Base-by-base conservation (phyloP, 2,329 filamentous ascomycete species). In the Chaetothyriales sp. region DNA sequence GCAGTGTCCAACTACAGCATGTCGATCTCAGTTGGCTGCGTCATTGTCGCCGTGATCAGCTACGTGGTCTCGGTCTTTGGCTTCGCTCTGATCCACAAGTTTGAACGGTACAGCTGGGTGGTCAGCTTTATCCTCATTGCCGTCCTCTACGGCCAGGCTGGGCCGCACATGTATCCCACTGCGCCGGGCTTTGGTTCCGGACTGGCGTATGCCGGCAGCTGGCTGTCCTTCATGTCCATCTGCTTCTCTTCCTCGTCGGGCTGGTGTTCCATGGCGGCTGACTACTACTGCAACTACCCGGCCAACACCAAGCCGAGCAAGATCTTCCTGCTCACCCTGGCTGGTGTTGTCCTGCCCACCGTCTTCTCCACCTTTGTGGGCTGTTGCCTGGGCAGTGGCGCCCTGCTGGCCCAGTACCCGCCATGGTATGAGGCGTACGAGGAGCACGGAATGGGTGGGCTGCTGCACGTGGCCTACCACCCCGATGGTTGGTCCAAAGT, bases 401-500 rank as follows among this genome's bases (percentile, higher is more conserved):
- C 65, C 2, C 55, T 66, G 50, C 55, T 62, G 47, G 62, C 59
- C 46, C 60, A 62, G n/a, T 62, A 62, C 28, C 55, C 49, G 10
- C 57, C 55, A 20, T 59, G 61, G 54, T 60, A 67, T 47, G 70
- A 69, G 61, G 58, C 64, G 25, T 58, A 63, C 1, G 64, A 66
- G 1, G 70, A 73, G 56, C 63, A 72, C 44, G 70, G 69, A 10
- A 64, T 76, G 1, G 73, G 73, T 18, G 72, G 70, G 52, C 63
- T 75, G 3, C 66, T 76, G 53, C 62, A 68, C 20, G 64, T 66
- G 43, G 66, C 70, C 58, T 68, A 71, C 18, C 65, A 72, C 53
- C 73, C 73, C 1, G 55, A 63, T 6, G 68, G 68, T 19, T 75
- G 72, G 57, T 69, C 70, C 28, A 74, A 75, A 51, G 69, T 75